phyloP scores from a whole-genome alignment of 495 filamentous ascomycete genomes.

The Usnea hakonensis region DNA sequence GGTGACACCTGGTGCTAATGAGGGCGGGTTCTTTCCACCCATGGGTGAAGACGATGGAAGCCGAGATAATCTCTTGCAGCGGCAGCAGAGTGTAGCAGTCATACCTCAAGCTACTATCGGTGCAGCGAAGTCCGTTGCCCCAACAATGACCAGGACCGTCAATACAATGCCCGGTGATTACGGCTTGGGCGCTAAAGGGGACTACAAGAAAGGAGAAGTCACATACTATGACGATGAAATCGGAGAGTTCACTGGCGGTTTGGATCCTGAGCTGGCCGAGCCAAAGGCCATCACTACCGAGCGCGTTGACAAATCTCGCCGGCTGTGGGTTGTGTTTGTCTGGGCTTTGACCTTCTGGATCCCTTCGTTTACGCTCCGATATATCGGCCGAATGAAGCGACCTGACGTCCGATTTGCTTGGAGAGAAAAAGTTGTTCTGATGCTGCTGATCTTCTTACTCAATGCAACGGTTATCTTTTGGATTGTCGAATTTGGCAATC shows the following conservation, averaged over 20 bases:
- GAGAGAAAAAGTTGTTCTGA: slow-evolving; percentile 86
- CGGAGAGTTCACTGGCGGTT: slow-evolving; percentile 46
- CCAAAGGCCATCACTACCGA: slow-evolving; percentile 68
- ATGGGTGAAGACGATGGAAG: slow-evolving; percentile 53
- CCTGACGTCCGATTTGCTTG: slow-evolving; percentile 96
- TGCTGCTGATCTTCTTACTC: slow-evolving; percentile 69
- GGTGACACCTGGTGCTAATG: slow-evolving; percentile 37
- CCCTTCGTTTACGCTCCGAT: slow-evolving; percentile 73
- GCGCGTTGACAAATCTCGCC: slow-evolving; percentile 53
- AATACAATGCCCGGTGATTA: slow-evolving; percentile 62
- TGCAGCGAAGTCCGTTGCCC: slow-evolving; percentile 62
- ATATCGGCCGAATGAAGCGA: slow-evolving; percentile 88
- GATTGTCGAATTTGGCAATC: slow-evolving; percentile 75
- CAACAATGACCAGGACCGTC: slow-evolving; percentile 57
- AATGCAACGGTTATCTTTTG: slow-evolving; percentile 86
- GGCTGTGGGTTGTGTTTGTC: slow-evolving; percentile 69
- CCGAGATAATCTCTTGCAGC: slow-evolving; percentile 59
- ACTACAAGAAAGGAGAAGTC: slow-evolving; percentile 61
- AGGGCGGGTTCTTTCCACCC: slow-evolving; percentile 64
- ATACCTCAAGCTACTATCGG: slow-evolving; percentile 49
- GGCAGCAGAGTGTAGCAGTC: slow-evolving; percentile 49
- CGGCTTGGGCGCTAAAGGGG: slow-evolving; percentile 78
- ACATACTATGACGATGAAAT: slow-evolving; percentile 56
- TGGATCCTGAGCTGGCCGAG: slow-evolving; percentile 70
- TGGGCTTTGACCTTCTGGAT: slow-evolving; percentile 94